Conservation (phyloP, 768 basidiomycete species). For the Trametes coccinea region DNA sequence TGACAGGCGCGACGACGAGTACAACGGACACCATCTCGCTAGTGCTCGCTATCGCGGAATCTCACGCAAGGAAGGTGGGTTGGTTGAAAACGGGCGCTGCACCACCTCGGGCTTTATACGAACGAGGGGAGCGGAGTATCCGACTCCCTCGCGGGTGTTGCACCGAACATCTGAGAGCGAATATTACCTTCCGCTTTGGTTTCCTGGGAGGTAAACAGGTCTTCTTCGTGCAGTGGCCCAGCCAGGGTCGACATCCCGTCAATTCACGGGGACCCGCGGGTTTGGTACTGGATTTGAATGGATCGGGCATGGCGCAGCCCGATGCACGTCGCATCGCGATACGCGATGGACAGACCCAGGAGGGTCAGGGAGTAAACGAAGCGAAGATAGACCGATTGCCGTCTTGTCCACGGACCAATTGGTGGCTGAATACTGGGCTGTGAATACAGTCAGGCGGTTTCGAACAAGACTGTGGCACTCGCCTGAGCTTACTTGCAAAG, state of each 20-base stretch:
- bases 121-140: conserved; percentile 3
- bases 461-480: background rate
- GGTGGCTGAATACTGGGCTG: background rate
- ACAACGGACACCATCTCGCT: background rate
- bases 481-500: background rate
- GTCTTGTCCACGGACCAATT: conserved; percentile 2
- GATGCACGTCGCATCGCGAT: conserved; percentile 21
- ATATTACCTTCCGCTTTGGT: conserved; percentile 8
- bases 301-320: conserved; percentile 12
- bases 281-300: conserved; percentile 2
- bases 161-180: conserved; percentile 11
- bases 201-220: background rate
- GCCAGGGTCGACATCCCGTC: conserved; percentile 3
- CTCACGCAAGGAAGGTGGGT: conserved; percentile 1
- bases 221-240: conserved; percentile 1
- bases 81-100: background rate
- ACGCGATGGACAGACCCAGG: conserved; percentile 11
- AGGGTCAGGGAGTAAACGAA: conserved; percentile 7
- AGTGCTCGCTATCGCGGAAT: background rate
- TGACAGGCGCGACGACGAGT: conserved; percentile 11
- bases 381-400: conserved; percentile 19
- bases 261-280: conserved; percentile 3
- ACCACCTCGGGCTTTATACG: conserved; percentile 14
- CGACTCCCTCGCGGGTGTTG: conserved; percentile 7
- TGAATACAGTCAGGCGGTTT: conserved; percentile 4